Percentiles rank a stretch among this genome's conserved stretches.
These are phyloP conservation scores for Acanthamoeba healyi DNA, from an alignment of 208 protist genomes.

Conservation along the genomic window DNA sequence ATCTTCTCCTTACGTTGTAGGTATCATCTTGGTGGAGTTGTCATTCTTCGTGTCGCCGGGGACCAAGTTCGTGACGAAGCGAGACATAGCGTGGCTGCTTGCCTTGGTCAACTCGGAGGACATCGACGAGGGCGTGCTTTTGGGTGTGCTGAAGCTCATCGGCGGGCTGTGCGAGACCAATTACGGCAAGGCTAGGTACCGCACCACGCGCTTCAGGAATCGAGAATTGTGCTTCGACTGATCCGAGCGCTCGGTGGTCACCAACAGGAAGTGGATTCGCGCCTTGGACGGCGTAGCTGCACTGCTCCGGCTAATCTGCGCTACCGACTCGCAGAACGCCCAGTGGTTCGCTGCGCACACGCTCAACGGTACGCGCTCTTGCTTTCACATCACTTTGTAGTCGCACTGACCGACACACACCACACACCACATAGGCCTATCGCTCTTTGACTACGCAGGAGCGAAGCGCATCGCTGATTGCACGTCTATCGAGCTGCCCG, in stretches of 20 bases:
- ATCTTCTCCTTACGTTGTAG: neutral
- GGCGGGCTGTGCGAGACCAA: slow-evolving; percentile 54
- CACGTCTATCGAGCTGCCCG: slow-evolving; percentile 9
- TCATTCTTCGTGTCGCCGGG: slow-evolving; percentile 42
- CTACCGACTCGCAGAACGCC: slow-evolving; percentile 52
- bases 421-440: neutral
- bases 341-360: slow-evolving; percentile 61
- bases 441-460: slow-evolving; percentile 14
- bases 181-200: slow-evolving; percentile 44
- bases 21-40: slow-evolving; percentile 43
- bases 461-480: slow-evolving; percentile 49
- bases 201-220: no score
- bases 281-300: slow-evolving; percentile 2
- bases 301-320: slow-evolving; percentile 31
- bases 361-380: neutral
- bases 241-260: neutral
- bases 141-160: slow-evolving; percentile 36
- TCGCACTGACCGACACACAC: no score
- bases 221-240: neutral
- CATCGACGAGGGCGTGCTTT: slow-evolving; percentile 46
- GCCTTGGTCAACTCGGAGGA: slow-evolving; percentile 14
- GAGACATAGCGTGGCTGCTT: slow-evolving; percentile 34
- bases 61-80: slow-evolving; percentile 56
- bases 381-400: no score
- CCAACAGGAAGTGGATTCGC: slow-evolving; percentile 12